Percentiles rank a stretch among this genome's conserved stretches.
These are phyloP conservation scores for Russula abietina DNA, from an alignment of 768 basidiomycete species.

Conservation along the genomic window DNA sequence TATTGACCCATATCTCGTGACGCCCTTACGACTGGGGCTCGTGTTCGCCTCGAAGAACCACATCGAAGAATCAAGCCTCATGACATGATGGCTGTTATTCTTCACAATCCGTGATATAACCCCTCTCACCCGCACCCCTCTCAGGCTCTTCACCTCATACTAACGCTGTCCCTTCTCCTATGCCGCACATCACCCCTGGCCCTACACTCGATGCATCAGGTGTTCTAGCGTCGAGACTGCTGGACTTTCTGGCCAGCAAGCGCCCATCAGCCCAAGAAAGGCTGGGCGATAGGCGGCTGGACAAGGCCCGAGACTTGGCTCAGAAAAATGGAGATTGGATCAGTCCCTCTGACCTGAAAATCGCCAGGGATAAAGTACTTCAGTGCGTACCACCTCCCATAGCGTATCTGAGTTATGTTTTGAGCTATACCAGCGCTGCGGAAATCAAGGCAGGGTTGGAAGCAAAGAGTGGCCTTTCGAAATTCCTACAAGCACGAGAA, in stretches of 20 bases:
- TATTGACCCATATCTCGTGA: neutral
- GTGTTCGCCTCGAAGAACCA: neutral
- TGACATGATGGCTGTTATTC: neutral
- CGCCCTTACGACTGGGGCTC: neutral
- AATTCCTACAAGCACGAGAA: neutral
- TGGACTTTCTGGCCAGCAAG: neutral
- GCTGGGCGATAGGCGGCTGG: neutral
- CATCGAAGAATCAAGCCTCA: neutral
- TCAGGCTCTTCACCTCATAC: no score
- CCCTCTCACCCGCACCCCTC: neutral
- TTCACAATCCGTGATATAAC: neutral
- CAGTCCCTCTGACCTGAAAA: neutral
- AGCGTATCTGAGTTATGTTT: neutral
- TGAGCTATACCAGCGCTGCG: neutral
- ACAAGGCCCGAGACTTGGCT: conserved; percentile 1
- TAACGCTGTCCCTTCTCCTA: neutral
- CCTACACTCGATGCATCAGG: conserved; percentile 4
- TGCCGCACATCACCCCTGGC: neutral
- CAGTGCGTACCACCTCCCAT: neutral
- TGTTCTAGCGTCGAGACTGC: conserved; percentile 2
- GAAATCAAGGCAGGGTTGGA: conserved; percentile 1
- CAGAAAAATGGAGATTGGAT: neutral
- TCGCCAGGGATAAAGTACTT: neutral
- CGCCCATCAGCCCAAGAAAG: neutral
- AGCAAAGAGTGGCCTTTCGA: neutral